phyloP scores from a whole-genome alignment of 305 asterid species.

The Fraxinus velutina region DNA sequence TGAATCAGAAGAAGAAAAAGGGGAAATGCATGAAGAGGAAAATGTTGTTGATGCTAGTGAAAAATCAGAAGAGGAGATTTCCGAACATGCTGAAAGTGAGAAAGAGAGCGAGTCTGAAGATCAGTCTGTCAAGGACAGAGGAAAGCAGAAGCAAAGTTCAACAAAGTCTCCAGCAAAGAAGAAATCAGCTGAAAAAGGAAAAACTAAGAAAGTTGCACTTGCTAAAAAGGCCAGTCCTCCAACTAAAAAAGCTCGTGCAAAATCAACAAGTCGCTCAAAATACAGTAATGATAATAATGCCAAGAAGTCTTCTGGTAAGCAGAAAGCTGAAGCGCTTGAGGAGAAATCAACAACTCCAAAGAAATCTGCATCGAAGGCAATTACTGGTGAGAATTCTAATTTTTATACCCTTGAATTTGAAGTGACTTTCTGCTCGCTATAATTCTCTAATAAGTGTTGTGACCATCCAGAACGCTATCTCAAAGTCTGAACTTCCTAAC shows the following conservation, averaged over 20 bases:
- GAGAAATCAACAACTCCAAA: constrained; percentile 50
- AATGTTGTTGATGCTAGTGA: constrained; percentile 44
- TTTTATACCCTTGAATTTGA: neutral
- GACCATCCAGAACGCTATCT: constrained; percentile 23
- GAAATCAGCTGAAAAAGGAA: constrained; percentile 32
- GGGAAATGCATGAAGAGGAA: constrained; percentile 37
- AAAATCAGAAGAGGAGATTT: constrained; percentile 61
- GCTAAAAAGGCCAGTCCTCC: constrained; percentile 43
- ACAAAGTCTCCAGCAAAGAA: constrained; percentile 31
- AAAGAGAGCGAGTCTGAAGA: constrained; percentile 46
- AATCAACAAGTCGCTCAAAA: constrained; percentile 52
- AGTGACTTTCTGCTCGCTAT: constrained; percentile 2
- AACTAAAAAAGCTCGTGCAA: constrained; percentile 49
- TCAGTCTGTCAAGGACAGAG: constrained; percentile 40
- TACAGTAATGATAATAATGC: constrained; percentile 37
- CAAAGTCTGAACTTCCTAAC: constrained; percentile 16
- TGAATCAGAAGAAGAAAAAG: constrained; percentile 58
- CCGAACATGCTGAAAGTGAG: constrained; percentile 60
- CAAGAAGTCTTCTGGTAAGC: constrained; percentile 58
- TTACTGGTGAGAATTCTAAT: constrained; percentile 47
- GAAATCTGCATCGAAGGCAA: constrained; percentile 53
- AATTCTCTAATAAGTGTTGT: neutral
- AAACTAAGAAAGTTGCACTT: constrained; percentile 37
- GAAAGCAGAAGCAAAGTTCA: constrained; percentile 29
- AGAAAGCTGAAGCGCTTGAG: constrained; percentile 43